phyloP scores from a whole-genome alignment of 2,329 filamentous ascomycete species.

The Trichoderma pleuroti region DNA sequence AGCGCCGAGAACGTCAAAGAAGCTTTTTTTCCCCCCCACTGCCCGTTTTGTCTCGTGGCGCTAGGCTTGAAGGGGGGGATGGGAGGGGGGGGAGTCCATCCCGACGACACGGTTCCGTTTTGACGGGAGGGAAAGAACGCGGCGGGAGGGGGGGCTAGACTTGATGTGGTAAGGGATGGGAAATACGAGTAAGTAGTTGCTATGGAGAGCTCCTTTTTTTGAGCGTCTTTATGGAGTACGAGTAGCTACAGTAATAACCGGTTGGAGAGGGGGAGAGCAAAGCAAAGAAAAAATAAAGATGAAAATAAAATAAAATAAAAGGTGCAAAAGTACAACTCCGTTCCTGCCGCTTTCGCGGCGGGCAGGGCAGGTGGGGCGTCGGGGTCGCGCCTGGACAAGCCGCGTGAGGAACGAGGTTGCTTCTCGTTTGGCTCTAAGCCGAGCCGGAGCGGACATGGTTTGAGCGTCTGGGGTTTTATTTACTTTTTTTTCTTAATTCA shows the following conservation, averaged over 20 bases:
- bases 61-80: background rate
- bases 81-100: background rate
- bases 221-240: background rate
- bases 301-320: background rate
- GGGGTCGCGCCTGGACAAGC: constrained; percentile 1
- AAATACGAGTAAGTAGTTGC: background rate
- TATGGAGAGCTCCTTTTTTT: background rate
- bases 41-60: background rate
- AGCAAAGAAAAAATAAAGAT: background rate
- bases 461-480: background rate
- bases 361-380: background rate
- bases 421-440: background rate
- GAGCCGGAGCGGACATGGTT: background rate
- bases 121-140: constrained; percentile 20
- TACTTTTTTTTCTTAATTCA: background rate
- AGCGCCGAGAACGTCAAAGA: background rate
- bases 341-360: background rate
- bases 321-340: background rate
- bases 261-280: background rate
- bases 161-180: background rate
- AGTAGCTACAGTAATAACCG: background rate
- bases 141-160: constrained; percentile 11
- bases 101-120: constrained; percentile 16
- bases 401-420: background rate
- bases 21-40: background rate